Percentiles rank a stretch among this genome's conserved stretches.
These are phyloP conservation scores for Cryptosporidium xiaoi DNA, from an alignment of 169 alveolate genomes.

Conservation along the genomic window DNA sequence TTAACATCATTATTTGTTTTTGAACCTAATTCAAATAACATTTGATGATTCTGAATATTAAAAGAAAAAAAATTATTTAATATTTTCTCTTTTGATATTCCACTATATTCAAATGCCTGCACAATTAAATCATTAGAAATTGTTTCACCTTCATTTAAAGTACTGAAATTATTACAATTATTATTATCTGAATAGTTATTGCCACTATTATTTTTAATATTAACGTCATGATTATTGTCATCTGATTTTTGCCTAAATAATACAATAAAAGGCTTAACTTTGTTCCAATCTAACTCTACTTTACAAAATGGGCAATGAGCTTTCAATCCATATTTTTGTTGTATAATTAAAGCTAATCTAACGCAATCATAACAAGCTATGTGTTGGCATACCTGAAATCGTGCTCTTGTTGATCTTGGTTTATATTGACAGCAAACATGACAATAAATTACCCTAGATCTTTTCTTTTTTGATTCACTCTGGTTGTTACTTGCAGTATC, in stretches of 20 bases:
- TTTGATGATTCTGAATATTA: conserved; percentile 22
- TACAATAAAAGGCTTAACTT: conserved; percentile 69
- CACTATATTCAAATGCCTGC: conserved; percentile 51
- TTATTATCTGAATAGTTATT: neutral
- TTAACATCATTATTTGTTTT: no score
- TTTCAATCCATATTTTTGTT: conserved; percentile 31
- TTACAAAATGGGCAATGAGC: conserved; percentile 74
- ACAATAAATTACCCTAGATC: conserved; percentile 67
- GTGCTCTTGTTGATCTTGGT: conserved; percentile 71
- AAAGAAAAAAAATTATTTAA: conserved; percentile 42
- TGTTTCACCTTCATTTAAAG: neutral
- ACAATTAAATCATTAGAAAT: conserved; percentile 34
- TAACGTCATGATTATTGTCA: neutral
- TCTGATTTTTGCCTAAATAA: conserved; percentile 48
- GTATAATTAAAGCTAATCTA: conserved; percentile 66
- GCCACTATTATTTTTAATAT: neutral
- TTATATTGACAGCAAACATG: conserved; percentile 68
- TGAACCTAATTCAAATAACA: neutral
- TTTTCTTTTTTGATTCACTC: conserved; percentile 48
- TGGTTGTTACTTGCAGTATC: neutral
- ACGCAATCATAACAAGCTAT: conserved; percentile 73
- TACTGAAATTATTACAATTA: neutral
- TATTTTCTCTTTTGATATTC: conserved; percentile 58
- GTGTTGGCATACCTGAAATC: conserved; percentile 71
- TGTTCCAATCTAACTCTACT: conserved; percentile 67